These are phyloP conservation scores for Lepidium aucheri DNA, from an alignment of 345 rosid genomes.

Conservation along the genomic window DNA sequence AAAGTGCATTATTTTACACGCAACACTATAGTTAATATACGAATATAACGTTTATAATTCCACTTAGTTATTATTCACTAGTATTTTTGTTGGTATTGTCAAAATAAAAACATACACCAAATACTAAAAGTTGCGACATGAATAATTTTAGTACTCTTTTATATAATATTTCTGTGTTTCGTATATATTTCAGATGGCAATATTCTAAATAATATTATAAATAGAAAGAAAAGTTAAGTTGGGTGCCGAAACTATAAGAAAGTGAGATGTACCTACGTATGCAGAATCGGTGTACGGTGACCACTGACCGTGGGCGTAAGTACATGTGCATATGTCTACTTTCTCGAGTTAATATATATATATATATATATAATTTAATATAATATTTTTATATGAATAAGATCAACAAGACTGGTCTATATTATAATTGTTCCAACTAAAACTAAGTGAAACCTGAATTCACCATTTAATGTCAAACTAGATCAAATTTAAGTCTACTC, in stretches of 20 bases:
- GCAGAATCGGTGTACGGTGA: neutral
- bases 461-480: too few species aligned
- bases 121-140: neutral
- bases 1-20: neutral
- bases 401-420: too few species aligned
- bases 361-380: too few species aligned
- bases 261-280: conserved; percentile 1
- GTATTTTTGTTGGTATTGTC: neutral
- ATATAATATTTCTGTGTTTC: neutral
- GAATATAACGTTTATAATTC: neutral
- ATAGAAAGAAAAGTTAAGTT: too few species aligned
- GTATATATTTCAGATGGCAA: neutral
- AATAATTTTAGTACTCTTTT: neutral
- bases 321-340: neutral
- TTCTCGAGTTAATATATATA: neutral
- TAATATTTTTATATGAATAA: too few species aligned
- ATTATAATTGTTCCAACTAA: too few species aligned
- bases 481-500: too few species aligned
- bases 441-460: too few species aligned
- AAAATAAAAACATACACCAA: neutral
- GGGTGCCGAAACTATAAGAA: neutral
- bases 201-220: neutral
- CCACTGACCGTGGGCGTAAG: neutral
- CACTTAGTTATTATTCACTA: neutral
- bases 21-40: neutral